phyloP scores from a whole-genome alignment of 75 land plant species.

The Isoetes taiwanensis region DNA sequence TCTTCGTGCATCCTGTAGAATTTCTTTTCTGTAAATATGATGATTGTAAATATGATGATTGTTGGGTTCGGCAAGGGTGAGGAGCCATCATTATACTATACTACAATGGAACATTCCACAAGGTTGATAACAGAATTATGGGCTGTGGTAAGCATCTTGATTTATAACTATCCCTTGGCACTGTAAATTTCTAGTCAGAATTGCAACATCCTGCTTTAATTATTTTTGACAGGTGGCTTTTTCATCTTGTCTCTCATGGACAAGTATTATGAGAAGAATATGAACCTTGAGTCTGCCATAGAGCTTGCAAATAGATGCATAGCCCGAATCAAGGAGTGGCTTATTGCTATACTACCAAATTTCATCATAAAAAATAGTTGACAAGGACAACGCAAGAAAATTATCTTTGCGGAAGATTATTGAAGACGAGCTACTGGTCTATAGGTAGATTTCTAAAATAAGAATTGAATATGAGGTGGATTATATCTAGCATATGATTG shows the following conservation, averaged over 20 bases:
- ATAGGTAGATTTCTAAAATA: too few species aligned
- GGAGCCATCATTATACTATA: conserved; percentile 79
- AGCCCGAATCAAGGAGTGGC: conserved; percentile 55
- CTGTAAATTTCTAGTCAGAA: too few species aligned
- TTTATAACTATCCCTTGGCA: too few species aligned
- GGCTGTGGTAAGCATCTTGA: conserved; percentile 55
- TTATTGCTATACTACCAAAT: conserved; percentile 77
- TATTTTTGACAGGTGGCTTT: conserved; percentile 59
- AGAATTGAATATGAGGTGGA: too few species aligned
- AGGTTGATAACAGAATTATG: conserved; percentile 76
- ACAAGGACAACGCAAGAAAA: conserved; percentile 86
- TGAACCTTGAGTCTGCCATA: conserved; percentile 69
- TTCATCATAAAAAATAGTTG: conserved; percentile 91
- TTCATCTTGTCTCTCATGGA: conserved; percentile 79
- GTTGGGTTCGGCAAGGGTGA: conserved; percentile 82
- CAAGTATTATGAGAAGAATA: conserved; percentile 50
- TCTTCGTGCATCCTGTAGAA: too few species aligned
- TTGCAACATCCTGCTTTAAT: too few species aligned
- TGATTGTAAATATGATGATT: conserved; percentile 63
- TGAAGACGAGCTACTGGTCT: conserved; percentile 28
- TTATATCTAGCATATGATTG: too few species aligned
- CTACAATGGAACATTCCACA: conserved; percentile 85
- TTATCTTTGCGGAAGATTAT: conserved; percentile 64
- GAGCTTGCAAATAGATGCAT: conserved; percentile 72
- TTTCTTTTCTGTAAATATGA: too few species aligned